Conservation (phyloP, 768 basidiomycete genomes). For the Xerocomellus chrysenteron region DNA sequence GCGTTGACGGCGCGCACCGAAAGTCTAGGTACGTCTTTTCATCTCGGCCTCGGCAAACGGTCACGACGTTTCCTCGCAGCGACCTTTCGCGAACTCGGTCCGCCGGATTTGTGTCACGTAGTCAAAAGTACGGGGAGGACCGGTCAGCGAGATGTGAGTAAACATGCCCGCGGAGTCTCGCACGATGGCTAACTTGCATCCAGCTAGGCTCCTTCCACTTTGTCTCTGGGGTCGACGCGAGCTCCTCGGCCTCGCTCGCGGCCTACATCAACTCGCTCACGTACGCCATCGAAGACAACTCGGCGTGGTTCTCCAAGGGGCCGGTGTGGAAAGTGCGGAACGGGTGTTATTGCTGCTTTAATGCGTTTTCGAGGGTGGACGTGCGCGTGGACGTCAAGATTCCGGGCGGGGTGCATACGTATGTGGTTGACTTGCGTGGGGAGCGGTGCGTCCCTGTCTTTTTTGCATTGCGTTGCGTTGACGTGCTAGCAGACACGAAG, state of each 20-base stretch:
- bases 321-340: slow-evolving; percentile 87
- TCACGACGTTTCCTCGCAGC: slow-evolving; percentile 45
- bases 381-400: slow-evolving; percentile 98
- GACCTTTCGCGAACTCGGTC: slow-evolving; percentile 94
- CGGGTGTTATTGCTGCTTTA: slow-evolving; percentile 97
- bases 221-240: slow-evolving; percentile 97
- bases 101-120: slow-evolving; percentile 95
- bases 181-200: not conserved
- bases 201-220: slow-evolving; percentile 97
- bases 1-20: slow-evolving; percentile 88
- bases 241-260: slow-evolving; percentile 94
- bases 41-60: not conserved
- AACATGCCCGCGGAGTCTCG: no score
- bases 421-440: slow-evolving; percentile 90
- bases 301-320: slow-evolving; percentile 89
- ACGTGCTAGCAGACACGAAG: slow-evolving; percentile 58
- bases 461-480: not conserved
- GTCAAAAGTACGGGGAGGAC: slow-evolving; percentile 85
- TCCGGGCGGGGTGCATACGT: slow-evolving; percentile 93
- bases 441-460: slow-evolving; percentile 66
- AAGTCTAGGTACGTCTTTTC: slow-evolving; percentile 66
- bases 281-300: slow-evolving; percentile 87
- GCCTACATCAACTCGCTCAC: slow-evolving; percentile 99
- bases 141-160: slow-evolving; percentile 83
- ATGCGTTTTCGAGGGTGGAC: slow-evolving; percentile 96